phyloP scores from a whole-genome alignment of 1,284 basidiomycete genomes.

The Ceratobasidium sp. region DNA sequence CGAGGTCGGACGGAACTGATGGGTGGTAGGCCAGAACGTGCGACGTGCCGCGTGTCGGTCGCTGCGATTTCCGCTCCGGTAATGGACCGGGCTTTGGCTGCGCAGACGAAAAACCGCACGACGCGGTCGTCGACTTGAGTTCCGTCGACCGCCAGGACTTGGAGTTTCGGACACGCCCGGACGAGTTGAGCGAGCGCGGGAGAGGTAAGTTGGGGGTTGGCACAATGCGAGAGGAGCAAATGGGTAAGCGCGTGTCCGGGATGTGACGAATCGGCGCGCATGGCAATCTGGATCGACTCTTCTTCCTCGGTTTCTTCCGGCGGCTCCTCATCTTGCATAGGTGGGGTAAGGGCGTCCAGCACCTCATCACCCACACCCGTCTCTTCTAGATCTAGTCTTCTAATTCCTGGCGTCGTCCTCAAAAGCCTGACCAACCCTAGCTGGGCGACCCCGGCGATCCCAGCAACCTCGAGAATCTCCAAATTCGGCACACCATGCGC shows the following conservation, averaged over 20 bases:
- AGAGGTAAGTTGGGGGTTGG: conserved; percentile 59
- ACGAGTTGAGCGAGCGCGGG: conserved; percentile 70
- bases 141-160: conserved; percentile 76
- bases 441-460: conserved; percentile 73
- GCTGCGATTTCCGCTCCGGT: conserved; percentile 61
- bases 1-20: conserved; percentile 64
- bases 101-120: conserved; percentile 70
- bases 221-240: conserved; percentile 73
- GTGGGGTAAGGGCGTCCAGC: conserved; percentile 69
- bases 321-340: neutral
- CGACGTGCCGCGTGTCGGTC: conserved; percentile 69
- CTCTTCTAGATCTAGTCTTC: conserved; percentile 84
- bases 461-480: conserved; percentile 83
- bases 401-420: conserved; percentile 70
- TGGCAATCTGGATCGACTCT: conserved; percentile 22
- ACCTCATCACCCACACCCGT: conserved; percentile 75
- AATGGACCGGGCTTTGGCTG: conserved; percentile 58
- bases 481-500: conserved; percentile 74
- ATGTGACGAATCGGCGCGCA: conserved; percentile 39
- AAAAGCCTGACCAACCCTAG: conserved; percentile 76
- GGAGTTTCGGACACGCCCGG: conserved; percentile 64
- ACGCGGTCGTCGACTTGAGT: conserved; percentile 71
- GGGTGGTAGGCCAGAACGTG: conserved; percentile 57
- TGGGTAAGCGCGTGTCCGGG: conserved; percentile 74
- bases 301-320: neutral